Percentiles rank a stretch among this genome's conserved stretches.
These are phyloP conservation scores for Mycena pura DNA, from an alignment of 768 basidiomycete genomes.

Conservation along the genomic window DNA sequence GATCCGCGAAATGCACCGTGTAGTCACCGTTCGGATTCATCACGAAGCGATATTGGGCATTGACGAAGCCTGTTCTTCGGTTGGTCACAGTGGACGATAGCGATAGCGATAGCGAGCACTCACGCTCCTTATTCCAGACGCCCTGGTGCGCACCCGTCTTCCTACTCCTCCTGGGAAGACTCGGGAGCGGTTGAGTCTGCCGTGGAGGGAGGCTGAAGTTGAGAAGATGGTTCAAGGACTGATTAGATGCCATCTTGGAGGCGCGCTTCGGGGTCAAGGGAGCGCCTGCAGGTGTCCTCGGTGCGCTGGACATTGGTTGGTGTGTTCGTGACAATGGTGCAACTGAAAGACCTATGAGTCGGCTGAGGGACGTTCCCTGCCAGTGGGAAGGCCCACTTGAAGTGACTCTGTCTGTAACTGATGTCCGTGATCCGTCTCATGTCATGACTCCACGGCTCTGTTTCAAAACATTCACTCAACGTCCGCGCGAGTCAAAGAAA, in stretches of 20 bases:
- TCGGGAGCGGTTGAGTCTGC: slow-evolving; percentile 63
- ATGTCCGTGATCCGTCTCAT: too few species aligned
- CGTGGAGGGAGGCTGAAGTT: slow-evolving; percentile 94
- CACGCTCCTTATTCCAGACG: slow-evolving; percentile 92
- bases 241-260: slow-evolving; percentile 71
- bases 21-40: slow-evolving; percentile 93
- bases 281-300: slow-evolving; percentile 39
- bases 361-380: slow-evolving; percentile 50
- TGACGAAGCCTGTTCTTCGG: slow-evolving; percentile 80
- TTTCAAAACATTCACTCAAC: too few species aligned
- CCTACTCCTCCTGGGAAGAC: slow-evolving; percentile 77
- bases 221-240: slow-evolving; percentile 83
- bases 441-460: too few species aligned
- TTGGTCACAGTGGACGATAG: slow-evolving; percentile 23
- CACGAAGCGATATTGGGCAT: slow-evolving; percentile 95
- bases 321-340: background rate
- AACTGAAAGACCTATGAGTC: slow-evolving; percentile 13
- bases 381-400: slow-evolving; percentile 55
- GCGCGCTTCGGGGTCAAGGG: slow-evolving; percentile 57
- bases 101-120: slow-evolving; percentile 43
- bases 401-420: too few species aligned
- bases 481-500: too few species aligned
- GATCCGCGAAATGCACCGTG: slow-evolving; percentile 95
- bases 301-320: slow-evolving; percentile 45
- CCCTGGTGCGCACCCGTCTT: slow-evolving; percentile 67